Evolutionary conservation across 768 basidiomycete genomes (phyloP).

Genomic region (Hydnum rufescens): DNA sequence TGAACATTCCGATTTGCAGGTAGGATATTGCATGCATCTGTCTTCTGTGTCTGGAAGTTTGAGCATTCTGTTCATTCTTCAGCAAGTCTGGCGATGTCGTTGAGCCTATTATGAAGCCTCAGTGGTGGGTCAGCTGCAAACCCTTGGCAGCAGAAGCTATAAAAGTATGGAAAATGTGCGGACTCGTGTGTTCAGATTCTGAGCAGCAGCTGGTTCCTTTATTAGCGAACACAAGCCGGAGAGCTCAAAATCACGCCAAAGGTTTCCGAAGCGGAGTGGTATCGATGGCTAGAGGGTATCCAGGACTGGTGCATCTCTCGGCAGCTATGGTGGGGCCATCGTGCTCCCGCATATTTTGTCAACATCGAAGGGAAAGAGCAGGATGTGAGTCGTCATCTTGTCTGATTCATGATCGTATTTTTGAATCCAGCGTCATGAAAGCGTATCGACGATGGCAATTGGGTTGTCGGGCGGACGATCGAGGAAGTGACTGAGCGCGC

Average conservation of each 20-base stretch:
- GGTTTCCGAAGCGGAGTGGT: slow-evolving; percentile 84
- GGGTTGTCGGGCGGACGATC: slow-evolving; percentile 73
- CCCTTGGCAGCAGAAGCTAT: slow-evolving; percentile 79
- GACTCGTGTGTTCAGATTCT: background rate
- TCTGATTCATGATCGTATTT: background rate
- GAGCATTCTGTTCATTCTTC: too few relatives aligned
- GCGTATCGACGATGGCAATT: slow-evolving; percentile 42
- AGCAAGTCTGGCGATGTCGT: slow-evolving; percentile 96
- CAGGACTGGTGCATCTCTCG: slow-evolving; percentile 99
- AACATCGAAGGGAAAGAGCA: slow-evolving; percentile 55
- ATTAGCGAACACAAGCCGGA: slow-evolving; percentile 69
- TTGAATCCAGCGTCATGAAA: background rate
- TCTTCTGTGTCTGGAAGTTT: too few relatives aligned
- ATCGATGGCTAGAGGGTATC: slow-evolving; percentile 82
- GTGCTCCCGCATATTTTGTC: slow-evolving; percentile 87
- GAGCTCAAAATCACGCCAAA: slow-evolving; percentile 72
- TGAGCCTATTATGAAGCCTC: slow-evolving; percentile 86
- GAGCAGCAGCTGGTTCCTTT: background rate
- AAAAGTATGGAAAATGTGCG: slow-evolving; percentile 29
- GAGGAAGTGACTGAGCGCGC: slow-evolving; percentile 67
- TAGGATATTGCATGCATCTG: too few relatives aligned
- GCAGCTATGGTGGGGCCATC: slow-evolving; percentile 98
- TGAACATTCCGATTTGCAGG: slow-evolving; percentile 93
- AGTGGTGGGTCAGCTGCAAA: slow-evolving; percentile 97
- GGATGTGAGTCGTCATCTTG: slow-evolving; percentile 32